These are phyloP conservation scores for Umbelopsis sp. DNA, from an alignment of 192 early-diverging fungal species.

Conservation along the genomic window DNA sequence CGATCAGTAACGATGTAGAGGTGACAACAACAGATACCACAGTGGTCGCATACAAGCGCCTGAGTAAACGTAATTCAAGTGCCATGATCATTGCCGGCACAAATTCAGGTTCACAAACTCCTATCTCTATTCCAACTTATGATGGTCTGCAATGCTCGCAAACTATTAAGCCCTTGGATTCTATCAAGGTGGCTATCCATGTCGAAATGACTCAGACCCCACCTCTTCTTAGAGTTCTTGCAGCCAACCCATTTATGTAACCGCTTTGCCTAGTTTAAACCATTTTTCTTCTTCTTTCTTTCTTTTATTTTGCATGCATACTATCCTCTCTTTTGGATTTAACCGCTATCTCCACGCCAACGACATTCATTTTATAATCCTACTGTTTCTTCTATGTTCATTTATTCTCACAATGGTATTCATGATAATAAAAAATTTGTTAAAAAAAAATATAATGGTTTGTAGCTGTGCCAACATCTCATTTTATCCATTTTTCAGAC, in stretches of 20 bases:
- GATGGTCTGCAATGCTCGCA: constrained; percentile 32
- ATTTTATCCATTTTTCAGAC: too few relatives aligned
- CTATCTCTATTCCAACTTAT: background rate
- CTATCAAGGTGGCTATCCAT: constrained; percentile 48
- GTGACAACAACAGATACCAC: background rate
- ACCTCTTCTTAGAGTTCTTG: constrained; percentile 56
- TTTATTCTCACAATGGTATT: background rate
- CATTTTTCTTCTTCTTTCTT: background rate
- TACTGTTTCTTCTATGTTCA: constrained; percentile 6
- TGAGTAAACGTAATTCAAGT: constrained; percentile 11
- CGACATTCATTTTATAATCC: constrained; percentile 7
- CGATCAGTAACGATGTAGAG: background rate
- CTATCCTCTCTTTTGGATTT: background rate
- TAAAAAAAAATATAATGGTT: too few relatives aligned
- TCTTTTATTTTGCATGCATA: background rate
- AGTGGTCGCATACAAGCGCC: constrained; percentile 9
- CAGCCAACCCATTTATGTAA: constrained; percentile 53
- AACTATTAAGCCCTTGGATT: constrained; percentile 47
- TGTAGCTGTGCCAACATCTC: background rate
- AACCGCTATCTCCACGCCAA: too few relatives aligned
- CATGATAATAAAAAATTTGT: background rate
- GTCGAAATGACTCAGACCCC: constrained; percentile 54
- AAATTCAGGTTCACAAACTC: background rate
- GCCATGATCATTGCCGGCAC: background rate
- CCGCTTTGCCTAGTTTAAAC: background rate